Evolutionary conservation across 2,329 filamentous ascomycete species (phyloP).

Genomic region (Pseudopyrenochaeta lycopersici): DNA sequence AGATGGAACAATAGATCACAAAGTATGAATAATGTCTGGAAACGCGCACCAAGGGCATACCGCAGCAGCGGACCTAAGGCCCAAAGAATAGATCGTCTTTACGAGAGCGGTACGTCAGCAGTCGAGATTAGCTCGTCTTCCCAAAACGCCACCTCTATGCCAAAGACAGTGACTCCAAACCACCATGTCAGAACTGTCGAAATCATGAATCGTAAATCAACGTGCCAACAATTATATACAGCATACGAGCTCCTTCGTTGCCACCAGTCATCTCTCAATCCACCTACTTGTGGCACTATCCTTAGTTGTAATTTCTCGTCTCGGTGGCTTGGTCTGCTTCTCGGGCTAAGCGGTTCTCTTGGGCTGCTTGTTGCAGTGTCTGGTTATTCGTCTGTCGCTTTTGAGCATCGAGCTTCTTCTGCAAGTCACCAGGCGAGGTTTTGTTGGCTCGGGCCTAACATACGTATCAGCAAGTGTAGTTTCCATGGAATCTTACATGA

Average conservation of each 20-base stretch:
- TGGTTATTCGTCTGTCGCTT: conserved; percentile 76
- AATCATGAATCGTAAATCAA: too few relatives aligned
- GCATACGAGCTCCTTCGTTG: background rate
- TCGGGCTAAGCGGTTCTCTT: conserved; percentile 70
- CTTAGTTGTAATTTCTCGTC: conserved; percentile 65
- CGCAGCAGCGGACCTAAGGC: background rate
- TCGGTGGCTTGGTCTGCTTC: conserved; percentile 72
- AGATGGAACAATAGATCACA: background rate
- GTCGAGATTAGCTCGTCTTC: too few relatives aligned
- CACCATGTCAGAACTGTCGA: too few relatives aligned
- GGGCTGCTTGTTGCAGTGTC: conserved; percentile 73
- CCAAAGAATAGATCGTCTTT: background rate
- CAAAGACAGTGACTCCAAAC: too few relatives aligned
- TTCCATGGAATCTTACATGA: background rate
- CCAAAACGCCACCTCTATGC: too few relatives aligned
- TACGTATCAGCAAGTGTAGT: conserved; percentile 16
- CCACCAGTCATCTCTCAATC: background rate
- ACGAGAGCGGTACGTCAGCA: background rate
- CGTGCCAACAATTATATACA: background rate
- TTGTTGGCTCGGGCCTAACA: conserved; percentile 73
- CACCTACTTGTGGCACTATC: background rate
- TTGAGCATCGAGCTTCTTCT: conserved; percentile 75
- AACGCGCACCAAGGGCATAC: background rate
- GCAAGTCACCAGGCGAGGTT: conserved; percentile 59
- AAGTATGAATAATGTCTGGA: background rate